These are phyloP conservation scores for Rhizophora mangle DNA, from an alignment of 345 rosid genomes.

Conservation along the genomic window DNA sequence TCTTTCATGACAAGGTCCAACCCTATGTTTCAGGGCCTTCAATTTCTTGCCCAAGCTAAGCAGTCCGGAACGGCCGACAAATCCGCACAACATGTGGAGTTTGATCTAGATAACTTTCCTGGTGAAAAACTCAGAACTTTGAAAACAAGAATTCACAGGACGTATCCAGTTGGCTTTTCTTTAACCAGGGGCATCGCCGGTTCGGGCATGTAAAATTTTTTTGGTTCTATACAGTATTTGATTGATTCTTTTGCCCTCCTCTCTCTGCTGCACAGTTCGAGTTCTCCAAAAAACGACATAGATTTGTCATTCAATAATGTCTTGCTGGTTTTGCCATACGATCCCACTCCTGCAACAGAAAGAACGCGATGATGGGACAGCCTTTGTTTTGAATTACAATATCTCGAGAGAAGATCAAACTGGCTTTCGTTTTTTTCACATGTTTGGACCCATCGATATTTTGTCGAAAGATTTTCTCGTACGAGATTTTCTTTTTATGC, in stretches of 20 bases:
- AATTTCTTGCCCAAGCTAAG: constrained; percentile 55
- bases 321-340: background rate
- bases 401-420: too few relatives aligned
- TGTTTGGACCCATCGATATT: too few relatives aligned
- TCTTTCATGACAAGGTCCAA: background rate
- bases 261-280: background rate
- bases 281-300: background rate
- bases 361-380: background rate
- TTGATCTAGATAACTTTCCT: constrained; percentile 21
- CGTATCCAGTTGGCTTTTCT: constrained; percentile 65
- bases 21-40: constrained; percentile 63
- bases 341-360: background rate
- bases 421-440: too few relatives aligned
- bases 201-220: background rate
- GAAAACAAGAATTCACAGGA: constrained; percentile 60
- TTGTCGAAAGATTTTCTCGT: too few relatives aligned
- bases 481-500: too few relatives aligned
- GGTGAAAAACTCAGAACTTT: constrained; percentile 24
- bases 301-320: constrained; percentile 2
- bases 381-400: background rate
- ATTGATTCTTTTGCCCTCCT: background rate
- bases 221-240: background rate
- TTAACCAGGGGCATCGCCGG: constrained; percentile 39
- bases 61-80: constrained; percentile 29
- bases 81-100: constrained; percentile 18